Evolutionary conservation across 208 protist species (phyloP).

Genomic region (Angomonas desouzai): DNA sequence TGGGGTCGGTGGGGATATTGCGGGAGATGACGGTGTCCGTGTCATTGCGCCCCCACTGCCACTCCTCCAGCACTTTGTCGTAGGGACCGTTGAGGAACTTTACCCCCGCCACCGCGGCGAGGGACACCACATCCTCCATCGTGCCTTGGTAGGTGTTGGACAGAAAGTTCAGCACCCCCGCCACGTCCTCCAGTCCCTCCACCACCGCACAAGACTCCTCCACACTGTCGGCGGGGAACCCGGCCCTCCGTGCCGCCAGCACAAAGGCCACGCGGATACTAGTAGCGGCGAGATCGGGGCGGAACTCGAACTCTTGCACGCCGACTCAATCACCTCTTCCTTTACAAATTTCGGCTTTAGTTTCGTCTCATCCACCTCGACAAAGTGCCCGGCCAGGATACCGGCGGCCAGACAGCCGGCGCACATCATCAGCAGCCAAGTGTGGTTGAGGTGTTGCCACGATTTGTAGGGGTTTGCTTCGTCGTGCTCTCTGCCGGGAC

Average conservation of each 20-base stretch:
- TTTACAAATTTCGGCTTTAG: conserved; percentile 63
- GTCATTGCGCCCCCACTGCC: conserved; percentile 85
- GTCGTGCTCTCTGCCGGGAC: conserved; percentile 31
- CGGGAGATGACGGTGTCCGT: conserved; percentile 45
- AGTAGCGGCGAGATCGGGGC: conserved; percentile 73
- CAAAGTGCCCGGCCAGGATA: conserved; percentile 53
- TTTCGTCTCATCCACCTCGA: conserved; percentile 73
- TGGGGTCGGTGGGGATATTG: conserved; percentile 30
- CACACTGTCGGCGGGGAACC: conserved; percentile 43
- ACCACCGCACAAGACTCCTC: conserved; percentile 81
- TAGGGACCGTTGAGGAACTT: conserved; percentile 69
- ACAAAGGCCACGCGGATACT: conserved; percentile 76
- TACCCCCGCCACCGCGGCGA: conserved; percentile 63
- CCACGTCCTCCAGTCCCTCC: conserved; percentile 64
- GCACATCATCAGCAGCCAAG: conserved; percentile 80
- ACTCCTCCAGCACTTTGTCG: conserved; percentile 39
- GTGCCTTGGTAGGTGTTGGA: conserved; percentile 37
- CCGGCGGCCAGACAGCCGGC: conserved; percentile 69
- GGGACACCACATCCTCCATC: conserved; percentile 64
- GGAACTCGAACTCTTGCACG: conserved; percentile 69
- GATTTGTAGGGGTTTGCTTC: conserved; percentile 86
- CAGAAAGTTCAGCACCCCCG: conserved; percentile 64
- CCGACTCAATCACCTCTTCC: conserved; percentile 44
- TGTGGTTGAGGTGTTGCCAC: conserved; percentile 83
- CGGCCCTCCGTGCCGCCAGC: conserved; percentile 72